Conservation (phyloP, 345 rosid species). For the Boechera divaricarpa region DNA sequence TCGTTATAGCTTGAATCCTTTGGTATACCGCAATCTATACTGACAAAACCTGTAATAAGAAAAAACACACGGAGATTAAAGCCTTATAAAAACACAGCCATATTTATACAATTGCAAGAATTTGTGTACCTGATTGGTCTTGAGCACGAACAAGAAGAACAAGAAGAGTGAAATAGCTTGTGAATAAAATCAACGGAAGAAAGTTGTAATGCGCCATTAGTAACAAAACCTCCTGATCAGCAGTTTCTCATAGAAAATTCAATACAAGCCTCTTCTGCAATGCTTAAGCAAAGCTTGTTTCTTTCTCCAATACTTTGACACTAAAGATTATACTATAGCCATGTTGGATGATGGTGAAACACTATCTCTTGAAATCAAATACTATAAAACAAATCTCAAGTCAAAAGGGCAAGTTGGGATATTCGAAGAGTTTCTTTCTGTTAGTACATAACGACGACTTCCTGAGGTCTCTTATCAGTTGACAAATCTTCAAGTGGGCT, state of each 20-base stretch:
- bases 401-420: constrained; percentile 27
- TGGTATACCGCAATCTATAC: constrained; percentile 51
- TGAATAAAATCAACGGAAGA: constrained; percentile 9
- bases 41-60: constrained; percentile 44
- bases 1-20: constrained; percentile 42
- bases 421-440: background rate
- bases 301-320: background rate
- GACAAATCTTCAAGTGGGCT: constrained; percentile 31
- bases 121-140: constrained; percentile 46
- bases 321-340: background rate
- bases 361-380: constrained; percentile 24
- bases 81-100: background rate
- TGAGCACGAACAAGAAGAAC: constrained; percentile 35
- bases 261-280: background rate
- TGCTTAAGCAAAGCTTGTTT: background rate
- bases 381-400: background rate
- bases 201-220: constrained; percentile 20
- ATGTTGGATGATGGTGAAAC: constrained; percentile 39
- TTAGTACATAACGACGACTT: background rate
- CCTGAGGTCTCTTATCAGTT: background rate
- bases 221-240: constrained; percentile 18
- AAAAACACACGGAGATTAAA: background rate
- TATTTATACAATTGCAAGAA: background rate
- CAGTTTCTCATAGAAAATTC: background rate
- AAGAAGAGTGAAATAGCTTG: constrained; percentile 14